Conservation (phyloP, 805 yeast genomes). For the Candida multigemmis region DNA sequence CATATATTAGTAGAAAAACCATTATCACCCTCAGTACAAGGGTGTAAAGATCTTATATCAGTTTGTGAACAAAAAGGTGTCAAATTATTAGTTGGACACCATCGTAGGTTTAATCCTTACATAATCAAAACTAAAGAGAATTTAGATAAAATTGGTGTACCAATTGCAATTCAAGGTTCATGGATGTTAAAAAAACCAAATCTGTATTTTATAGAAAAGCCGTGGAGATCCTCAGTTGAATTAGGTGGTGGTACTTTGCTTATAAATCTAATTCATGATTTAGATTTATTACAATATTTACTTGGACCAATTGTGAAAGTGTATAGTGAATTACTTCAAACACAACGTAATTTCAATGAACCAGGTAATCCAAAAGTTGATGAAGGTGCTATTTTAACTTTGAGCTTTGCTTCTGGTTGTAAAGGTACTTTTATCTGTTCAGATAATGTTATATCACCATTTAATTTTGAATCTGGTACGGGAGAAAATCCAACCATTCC, state of each 20-base stretch:
- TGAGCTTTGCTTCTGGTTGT: slow-evolving; percentile 27
- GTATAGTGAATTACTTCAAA: slow-evolving; percentile 26
- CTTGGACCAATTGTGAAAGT: slow-evolving; percentile 30
- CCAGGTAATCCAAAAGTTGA: slow-evolving; percentile 16
- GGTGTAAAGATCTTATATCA: slow-evolving; percentile 17
- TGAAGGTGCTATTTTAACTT: slow-evolving; percentile 33
- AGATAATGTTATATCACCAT: slow-evolving; percentile 32
- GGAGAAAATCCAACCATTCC: slow-evolving; percentile 37
- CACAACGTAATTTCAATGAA: slow-evolving; percentile 14
- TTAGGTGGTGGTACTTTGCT: slow-evolving; percentile 32
- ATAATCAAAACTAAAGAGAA: slow-evolving; percentile 28
- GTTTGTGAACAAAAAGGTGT: slow-evolving; percentile 13
- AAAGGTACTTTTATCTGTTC: slow-evolving; percentile 33
- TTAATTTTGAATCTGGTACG: slow-evolving; percentile 31
- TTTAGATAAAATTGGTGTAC: slow-evolving; percentile 18
- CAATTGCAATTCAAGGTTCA: slow-evolving; percentile 30
- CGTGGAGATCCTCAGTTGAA: slow-evolving; percentile 27
- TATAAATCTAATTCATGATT: slow-evolving; percentile 33
- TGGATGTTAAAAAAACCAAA: slow-evolving; percentile 30
- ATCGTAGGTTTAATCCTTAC: slow-evolving; percentile 33
- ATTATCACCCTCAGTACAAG: slow-evolving; percentile 22
- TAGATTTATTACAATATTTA: slow-evolving; percentile 30
- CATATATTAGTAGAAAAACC: slow-evolving; percentile 33
- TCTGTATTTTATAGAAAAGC: slow-evolving; percentile 22
- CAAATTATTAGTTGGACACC: slow-evolving; percentile 31